A percentile compares a stretch with the other conserved stretches of the same genome.
Conservation (phyloP, 2,329 filamentous ascomycete species). For the Penicillium sp. region DNA sequence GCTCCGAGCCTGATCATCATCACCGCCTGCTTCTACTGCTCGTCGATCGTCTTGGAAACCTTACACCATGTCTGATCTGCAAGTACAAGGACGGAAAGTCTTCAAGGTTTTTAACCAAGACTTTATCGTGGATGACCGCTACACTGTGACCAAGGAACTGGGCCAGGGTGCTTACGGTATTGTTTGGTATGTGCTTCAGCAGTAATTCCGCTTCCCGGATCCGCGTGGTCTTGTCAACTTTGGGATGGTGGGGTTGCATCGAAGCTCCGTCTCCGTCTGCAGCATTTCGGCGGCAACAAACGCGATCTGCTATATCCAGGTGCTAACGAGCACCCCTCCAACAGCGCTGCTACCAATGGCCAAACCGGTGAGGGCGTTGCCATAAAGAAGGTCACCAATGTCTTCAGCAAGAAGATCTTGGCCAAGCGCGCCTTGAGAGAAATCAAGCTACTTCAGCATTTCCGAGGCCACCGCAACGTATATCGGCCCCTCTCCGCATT, state of each 20-base stretch:
- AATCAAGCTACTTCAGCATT: conserved; percentile 98
- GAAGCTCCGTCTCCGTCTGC: neutral
- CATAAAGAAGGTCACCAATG: conserved; percentile 99
- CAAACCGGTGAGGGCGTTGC: conserved; percentile 91
- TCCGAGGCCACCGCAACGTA: conserved; percentile 86
- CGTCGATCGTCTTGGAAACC: conserved; percentile 18
- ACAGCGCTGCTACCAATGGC: conserved; percentile 87
- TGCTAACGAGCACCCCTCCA: conserved; percentile 22
- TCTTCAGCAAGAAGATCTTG: conserved; percentile 99
- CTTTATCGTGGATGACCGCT: conserved; percentile 97
- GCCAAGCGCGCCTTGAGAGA: conserved; percentile 97
- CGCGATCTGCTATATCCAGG: conserved; percentile 9
- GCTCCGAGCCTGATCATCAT: conserved; percentile 5
- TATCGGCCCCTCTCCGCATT: conserved; percentile 38
- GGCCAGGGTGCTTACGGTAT: conserved; percentile 98
- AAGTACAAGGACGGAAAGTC: conserved; percentile 77
- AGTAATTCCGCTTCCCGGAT: conserved; percentile 6
- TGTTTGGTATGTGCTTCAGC: conserved; percentile 73
- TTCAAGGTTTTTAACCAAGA: conserved; percentile 99
- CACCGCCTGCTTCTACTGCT: conserved; percentile 3
- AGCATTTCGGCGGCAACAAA: neutral
- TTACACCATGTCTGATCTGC: conserved; percentile 61
- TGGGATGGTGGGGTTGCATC: conserved; percentile 4
- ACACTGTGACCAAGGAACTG: conserved; percentile 98
- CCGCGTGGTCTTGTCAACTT: neutral